Evolutionary conservation across 2,329 filamentous ascomycete genomes (phyloP).

Genomic region (Claviceps maximensis): DNA sequence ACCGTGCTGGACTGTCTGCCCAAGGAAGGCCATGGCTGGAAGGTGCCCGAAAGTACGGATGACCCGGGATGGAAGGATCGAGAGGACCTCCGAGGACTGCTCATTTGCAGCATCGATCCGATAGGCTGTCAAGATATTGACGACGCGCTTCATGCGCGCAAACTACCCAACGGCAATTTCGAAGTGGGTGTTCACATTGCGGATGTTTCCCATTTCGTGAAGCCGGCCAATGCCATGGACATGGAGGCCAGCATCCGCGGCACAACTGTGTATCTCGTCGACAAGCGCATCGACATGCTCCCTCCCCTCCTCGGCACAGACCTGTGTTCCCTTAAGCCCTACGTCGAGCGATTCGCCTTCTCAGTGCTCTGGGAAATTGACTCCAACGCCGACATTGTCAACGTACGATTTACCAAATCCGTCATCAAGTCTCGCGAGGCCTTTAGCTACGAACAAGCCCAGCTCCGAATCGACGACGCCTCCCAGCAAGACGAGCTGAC

Average conservation of each 20-base stretch:
- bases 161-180: conserved; percentile 80
- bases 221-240: conserved; percentile 95
- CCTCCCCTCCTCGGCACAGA: conserved; percentile 93
- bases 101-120: conserved; percentile 96
- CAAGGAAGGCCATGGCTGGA: conserved; percentile 85
- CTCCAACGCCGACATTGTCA: conserved; percentile 71
- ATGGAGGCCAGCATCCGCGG: conserved; percentile 85
- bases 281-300: conserved; percentile 99
- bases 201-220: conserved; percentile 98
- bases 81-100: conserved; percentile 67
- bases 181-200: conserved; percentile 98
- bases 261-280: conserved; percentile 92
- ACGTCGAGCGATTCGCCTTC: conserved; percentile 88
- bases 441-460: conserved; percentile 95
- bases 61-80: conserved; percentile 81
- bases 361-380: conserved; percentile 84
- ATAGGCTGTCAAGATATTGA: conserved; percentile 96
- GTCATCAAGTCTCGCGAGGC: conserved; percentile 94
- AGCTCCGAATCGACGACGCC: conserved; percentile 80
- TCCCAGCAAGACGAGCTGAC: conserved; percentile 85
- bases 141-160: conserved; percentile 80
- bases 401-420: conserved; percentile 85
- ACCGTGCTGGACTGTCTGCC: conserved; percentile 89
- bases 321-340: conserved; percentile 89
- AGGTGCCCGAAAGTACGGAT: conserved; percentile 63